These are phyloP conservation scores for Lycium ferocissimum DNA, from an alignment of 257 asterid species.

Conservation along the genomic window DNA sequence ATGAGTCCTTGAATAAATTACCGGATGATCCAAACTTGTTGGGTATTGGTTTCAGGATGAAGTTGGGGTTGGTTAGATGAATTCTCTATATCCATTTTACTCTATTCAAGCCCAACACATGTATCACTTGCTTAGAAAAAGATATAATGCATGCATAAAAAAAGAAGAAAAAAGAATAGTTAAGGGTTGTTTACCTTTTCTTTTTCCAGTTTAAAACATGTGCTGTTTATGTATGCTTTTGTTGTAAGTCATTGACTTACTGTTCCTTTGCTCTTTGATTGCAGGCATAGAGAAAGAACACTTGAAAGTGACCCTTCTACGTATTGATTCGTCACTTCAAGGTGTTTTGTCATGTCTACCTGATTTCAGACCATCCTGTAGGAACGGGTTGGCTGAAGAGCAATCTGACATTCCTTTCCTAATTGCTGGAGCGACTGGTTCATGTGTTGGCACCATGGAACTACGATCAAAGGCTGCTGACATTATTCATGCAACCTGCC, in stretches of 20 bases:
- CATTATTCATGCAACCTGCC: slow-evolving; percentile 85
- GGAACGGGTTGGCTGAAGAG: slow-evolving; percentile 73
- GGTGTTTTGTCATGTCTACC: slow-evolving; percentile 98
- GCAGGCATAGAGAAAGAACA: slow-evolving; percentile 97
- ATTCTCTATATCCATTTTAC: not conserved
- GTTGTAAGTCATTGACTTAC: slow-evolving; percentile 29
- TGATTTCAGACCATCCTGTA: slow-evolving; percentile 85
- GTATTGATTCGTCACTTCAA: slow-evolving; percentile 94
- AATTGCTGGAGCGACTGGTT: slow-evolving; percentile 97
- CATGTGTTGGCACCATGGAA: slow-evolving; percentile 85
- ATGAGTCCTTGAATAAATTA: not conserved
- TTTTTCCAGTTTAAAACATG: not conserved
- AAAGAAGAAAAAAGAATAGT: not conserved
- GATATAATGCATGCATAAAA: slow-evolving; percentile 17
- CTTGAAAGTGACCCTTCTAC: slow-evolving; percentile 98
- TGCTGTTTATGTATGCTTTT: not conserved
- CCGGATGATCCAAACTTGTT: slow-evolving; percentile 2
- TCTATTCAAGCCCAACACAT: slow-evolving; percentile 3
- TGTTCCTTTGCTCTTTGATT: slow-evolving; percentile 44
- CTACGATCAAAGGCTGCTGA: slow-evolving; percentile 88
- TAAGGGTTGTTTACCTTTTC: not conserved
- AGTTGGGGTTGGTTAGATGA: not conserved
- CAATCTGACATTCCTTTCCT: slow-evolving; percentile 59
- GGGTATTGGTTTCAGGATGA: not conserved
- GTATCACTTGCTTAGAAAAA: slow-evolving; percentile 10